Evolutionary conservation across 805 yeast species (phyloP).

Genomic region (Lipomyces oligophaga): DNA sequence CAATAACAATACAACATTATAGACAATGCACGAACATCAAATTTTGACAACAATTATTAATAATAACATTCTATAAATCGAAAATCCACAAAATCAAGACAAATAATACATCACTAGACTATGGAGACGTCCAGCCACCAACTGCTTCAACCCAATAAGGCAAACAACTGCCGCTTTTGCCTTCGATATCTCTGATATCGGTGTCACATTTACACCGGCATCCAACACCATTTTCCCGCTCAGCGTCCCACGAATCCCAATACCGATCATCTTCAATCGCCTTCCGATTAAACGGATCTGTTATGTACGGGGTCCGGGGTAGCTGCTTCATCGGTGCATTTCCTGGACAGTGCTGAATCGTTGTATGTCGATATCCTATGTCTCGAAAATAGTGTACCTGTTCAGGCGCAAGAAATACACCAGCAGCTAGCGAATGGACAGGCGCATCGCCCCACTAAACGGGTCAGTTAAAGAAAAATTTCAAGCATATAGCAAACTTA

Average conservation of each 20-base stretch:
- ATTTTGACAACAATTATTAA: not conserved
- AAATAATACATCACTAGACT: not conserved
- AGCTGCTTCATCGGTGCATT: conserved; percentile 54
- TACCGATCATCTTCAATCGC: conserved; percentile 39
- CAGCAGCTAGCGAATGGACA: conserved; percentile 81
- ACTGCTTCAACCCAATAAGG: conserved; percentile 36
- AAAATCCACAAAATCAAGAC: not conserved
- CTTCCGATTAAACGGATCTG: conserved; percentile 38
- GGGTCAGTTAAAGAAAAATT: not conserved
- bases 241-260: conserved; percentile 42
- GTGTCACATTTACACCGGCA: conserved; percentile 82
- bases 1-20: not conserved
- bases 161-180: conserved; percentile 37
- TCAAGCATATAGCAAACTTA: conserved; percentile 2
- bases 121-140: conserved; percentile 34
- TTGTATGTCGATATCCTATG: conserved; percentile 82
- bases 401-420: conserved; percentile 61
- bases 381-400: conserved; percentile 90
- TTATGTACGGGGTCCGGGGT: conserved; percentile 37
- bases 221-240: conserved; percentile 56
- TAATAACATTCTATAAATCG: not conserved
- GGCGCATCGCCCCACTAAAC: conserved; percentile 92
- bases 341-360: conserved; percentile 77
- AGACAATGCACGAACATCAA: not conserved
- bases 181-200: conserved; percentile 37